Base-by-base conservation (phyloP, 225 moss, liverwort and hornwort genomes). In the Marchantia polymorpha region DNA sequence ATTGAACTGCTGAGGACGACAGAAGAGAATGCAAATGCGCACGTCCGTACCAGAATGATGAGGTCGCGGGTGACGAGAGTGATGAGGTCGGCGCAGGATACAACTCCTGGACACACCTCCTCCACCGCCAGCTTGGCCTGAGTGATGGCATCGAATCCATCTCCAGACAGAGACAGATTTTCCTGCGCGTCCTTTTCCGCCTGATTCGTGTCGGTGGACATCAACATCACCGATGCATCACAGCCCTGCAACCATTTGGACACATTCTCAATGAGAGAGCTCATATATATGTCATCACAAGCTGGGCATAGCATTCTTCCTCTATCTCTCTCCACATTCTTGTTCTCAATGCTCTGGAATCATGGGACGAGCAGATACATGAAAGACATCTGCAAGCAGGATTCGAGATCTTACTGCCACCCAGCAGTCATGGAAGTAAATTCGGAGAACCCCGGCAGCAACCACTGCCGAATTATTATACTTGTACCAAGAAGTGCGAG, bases 161-260 rank as follows among this genome's bases (percentile, higher is more conserved):
- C 71, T 80, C 80, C 80, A 17, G 73, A 80, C 46, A 80, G 54
- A 12, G 90, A 90, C 69, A 87, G 72, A 71, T 92, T 92, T 8
- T 90, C 86, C 64, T 88, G 90, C 2, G 91, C 88, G 17, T 90
- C 91, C 79, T 81, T 90, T 88, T 91, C 91, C 12, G 91, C 66
- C 79, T 17, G 20, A 84, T 88, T 7, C 0, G 7, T 16, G 8
- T 74, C 73, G 0, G 84, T 89, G 0, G 46, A 83, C 55, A 81
- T 83, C 0, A 91, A 79, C 77, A 87, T 47, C 73, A 91, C 72
- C 0, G 91, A 91, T 47, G 78, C 90, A 86, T 91, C 90, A 30
- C 90, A 91, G 19, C 91, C 91, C 91, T 91, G 83, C 83, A 72
- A 20, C 49, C 22, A 12, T 70, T 10, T 15, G 16, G 16, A 47